A percentile compares a stretch with the other conserved stretches of the same genome.
phyloP scores from a whole-genome alignment of 2,329 filamentous ascomycete genomes.

The Xylariaceae sp. region DNA sequence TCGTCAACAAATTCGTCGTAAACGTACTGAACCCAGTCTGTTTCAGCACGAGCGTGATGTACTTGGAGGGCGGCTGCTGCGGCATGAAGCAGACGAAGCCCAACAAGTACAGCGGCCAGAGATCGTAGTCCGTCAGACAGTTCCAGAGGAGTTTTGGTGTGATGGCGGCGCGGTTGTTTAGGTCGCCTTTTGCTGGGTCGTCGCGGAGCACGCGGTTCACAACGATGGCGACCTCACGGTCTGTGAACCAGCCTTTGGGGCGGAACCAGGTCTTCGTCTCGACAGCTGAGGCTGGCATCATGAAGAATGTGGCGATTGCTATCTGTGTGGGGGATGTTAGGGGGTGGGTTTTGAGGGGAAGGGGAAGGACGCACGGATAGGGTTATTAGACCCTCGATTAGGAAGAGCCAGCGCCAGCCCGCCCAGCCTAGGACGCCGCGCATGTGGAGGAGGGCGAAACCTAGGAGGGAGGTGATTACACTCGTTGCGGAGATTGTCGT shows the following conservation, averaged over 20 bases:
- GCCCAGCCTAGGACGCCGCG: conserved; percentile 35
- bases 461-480: conserved; percentile 34
- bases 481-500: conserved; percentile 32
- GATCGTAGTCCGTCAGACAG: conserved; percentile 49
- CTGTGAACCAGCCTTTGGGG: conserved; percentile 51
- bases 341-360: background rate
- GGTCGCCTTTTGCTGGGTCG: conserved; percentile 53
- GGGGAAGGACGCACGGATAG: conserved; percentile 27
- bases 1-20: conserved; percentile 51
- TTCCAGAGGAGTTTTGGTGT: conserved; percentile 44
- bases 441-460: conserved; percentile 35
- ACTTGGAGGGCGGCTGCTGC: conserved; percentile 40
- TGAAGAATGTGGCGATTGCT: conserved; percentile 46
- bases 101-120: conserved; percentile 51
- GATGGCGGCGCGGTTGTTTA: conserved; percentile 54
- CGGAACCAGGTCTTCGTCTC: conserved; percentile 48
- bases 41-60: conserved; percentile 49
- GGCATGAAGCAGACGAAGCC: conserved; percentile 48
- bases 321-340: conserved; percentile 26
- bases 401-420: conserved; percentile 46
- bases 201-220: conserved; percentile 54
- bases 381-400: conserved; percentile 53
- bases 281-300: conserved; percentile 46
- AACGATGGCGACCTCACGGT: conserved; percentile 52
- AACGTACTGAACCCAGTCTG: conserved; percentile 49